Percentiles rank a stretch among this genome's conserved stretches.
Evolutionary conservation across 495 filamentous ascomycete genomes (phyloP).

Genomic region (Letharia columbiana): DNA sequence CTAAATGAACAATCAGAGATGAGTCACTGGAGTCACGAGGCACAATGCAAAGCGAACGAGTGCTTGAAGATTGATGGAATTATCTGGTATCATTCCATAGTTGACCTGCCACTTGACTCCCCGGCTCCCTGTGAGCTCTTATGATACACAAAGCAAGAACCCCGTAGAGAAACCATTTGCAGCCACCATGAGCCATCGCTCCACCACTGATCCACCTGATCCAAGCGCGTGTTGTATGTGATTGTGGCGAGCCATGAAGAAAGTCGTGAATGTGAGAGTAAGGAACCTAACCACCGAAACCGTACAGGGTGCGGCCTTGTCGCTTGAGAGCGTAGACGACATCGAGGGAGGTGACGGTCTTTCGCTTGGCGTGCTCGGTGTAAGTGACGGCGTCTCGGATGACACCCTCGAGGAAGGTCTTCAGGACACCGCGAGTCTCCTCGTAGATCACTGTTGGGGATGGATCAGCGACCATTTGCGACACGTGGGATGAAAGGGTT

Average conservation of each 20-base stretch:
- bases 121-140: constrained; percentile 18
- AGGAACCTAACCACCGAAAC: constrained; percentile 88
- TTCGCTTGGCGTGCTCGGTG: constrained; percentile 97
- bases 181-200: constrained; percentile 22
- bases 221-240: constrained; percentile 16
- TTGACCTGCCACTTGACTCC: constrained; percentile 23
- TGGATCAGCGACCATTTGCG: constrained; percentile 28
- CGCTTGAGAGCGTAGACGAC: constrained; percentile 97
- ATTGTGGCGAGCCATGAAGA: constrained; percentile 19
- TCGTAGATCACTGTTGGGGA: constrained; percentile 79
- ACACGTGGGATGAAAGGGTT: neutral
- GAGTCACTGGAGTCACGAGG: constrained; percentile 12
- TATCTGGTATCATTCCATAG: constrained; percentile 27
- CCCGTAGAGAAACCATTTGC: constrained; percentile 18
- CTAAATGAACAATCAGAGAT: constrained; percentile 7
- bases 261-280: constrained; percentile 22
- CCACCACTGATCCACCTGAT: constrained; percentile 14
- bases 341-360: constrained; percentile 96
- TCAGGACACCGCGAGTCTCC: constrained; percentile 99
- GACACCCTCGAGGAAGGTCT: constrained; percentile 99
- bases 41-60: neutral
- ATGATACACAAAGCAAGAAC: constrained; percentile 28
- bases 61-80: constrained; percentile 21
- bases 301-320: constrained; percentile 93
- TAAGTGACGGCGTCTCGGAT: constrained; percentile 99